Conservation (phyloP, 805 yeast genomes). For the Saccharomyces paradoxus region DNA sequence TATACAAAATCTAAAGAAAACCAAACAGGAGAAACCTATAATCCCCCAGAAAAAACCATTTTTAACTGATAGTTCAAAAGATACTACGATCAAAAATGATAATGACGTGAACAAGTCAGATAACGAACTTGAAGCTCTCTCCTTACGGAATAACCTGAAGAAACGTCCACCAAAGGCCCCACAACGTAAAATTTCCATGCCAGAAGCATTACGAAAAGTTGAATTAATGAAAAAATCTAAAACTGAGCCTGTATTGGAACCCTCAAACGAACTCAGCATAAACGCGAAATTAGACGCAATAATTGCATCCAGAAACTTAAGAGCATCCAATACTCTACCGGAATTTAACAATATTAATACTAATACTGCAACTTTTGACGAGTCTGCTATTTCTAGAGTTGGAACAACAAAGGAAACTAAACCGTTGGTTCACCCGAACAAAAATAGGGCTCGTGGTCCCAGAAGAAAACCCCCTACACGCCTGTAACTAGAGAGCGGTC, state of each 20-base stretch:
- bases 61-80: not conserved
- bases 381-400: not conserved
- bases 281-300: not conserved
- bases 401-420: not conserved
- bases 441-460: constrained; percentile 33
- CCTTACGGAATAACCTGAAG: constrained; percentile 3
- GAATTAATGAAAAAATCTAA: constrained; percentile 7
- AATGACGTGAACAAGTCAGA: not conserved
- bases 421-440: constrained; percentile 25
- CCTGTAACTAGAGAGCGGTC: not conserved
- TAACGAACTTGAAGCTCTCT: not conserved
- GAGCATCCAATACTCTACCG: not conserved
- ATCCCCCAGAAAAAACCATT: not conserved
- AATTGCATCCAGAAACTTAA: not conserved
- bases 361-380: not conserved
- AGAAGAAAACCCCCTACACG: constrained; percentile 32
- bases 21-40: not conserved
- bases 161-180: constrained; percentile 12
- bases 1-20: not conserved
- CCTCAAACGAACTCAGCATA: not conserved
- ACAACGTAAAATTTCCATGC: constrained; percentile 23
- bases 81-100: not conserved
- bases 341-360: not conserved
- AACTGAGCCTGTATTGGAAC: not conserved
- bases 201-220: constrained; percentile 23